These are phyloP conservation scores for Forsythia suspensa DNA, from an alignment of 257 asterid species.

Conservation along the genomic window DNA sequence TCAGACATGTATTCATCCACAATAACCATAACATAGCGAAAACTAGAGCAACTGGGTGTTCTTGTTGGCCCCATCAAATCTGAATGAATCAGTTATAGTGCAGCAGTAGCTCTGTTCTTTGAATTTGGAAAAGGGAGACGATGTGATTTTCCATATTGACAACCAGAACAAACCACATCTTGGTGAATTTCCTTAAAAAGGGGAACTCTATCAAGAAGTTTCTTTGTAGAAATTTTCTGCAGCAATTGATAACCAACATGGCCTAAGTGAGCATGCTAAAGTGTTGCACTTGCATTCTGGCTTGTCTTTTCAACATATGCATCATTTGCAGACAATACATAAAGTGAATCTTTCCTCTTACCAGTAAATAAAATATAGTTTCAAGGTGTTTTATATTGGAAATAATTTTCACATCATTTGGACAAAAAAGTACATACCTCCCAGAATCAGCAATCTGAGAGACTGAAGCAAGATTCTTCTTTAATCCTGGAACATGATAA, in stretches of 20 bases:
- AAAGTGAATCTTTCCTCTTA: slow-evolving; percentile 14
- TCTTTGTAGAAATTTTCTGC: slow-evolving; percentile 23
- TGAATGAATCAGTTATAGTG: slow-evolving; percentile 15
- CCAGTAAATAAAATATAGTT: slow-evolving; percentile 15
- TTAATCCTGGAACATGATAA: slow-evolving; percentile 21
- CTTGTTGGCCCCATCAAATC: slow-evolving; percentile 26
- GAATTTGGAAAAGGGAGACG: slow-evolving; percentile 19
- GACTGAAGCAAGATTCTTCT: no score
- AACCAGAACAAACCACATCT: background rate
- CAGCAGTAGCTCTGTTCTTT: slow-evolving; percentile 7
- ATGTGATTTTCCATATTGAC: slow-evolving; percentile 23
- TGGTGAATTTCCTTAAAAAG: background rate
- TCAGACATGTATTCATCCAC: slow-evolving; percentile 26
- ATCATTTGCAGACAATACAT: slow-evolving; percentile 21
- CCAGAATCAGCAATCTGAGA: no score
- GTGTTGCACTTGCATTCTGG: slow-evolving; percentile 9
- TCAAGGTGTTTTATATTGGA: slow-evolving; percentile 6
- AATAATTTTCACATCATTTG: slow-evolving; percentile 16
- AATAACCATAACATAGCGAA: slow-evolving; percentile 19
- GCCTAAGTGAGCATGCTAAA: slow-evolving; percentile 37
- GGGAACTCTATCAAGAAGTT: slow-evolving; percentile 23
- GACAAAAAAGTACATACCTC: background rate
- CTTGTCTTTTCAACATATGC: slow-evolving; percentile 22
- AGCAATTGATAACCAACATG: slow-evolving; percentile 27
- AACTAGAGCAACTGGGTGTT: slow-evolving; percentile 12